Base-by-base conservation (phyloP, 176 grass and related monocot genomes). In the Oropetium thomaeum region DNA sequence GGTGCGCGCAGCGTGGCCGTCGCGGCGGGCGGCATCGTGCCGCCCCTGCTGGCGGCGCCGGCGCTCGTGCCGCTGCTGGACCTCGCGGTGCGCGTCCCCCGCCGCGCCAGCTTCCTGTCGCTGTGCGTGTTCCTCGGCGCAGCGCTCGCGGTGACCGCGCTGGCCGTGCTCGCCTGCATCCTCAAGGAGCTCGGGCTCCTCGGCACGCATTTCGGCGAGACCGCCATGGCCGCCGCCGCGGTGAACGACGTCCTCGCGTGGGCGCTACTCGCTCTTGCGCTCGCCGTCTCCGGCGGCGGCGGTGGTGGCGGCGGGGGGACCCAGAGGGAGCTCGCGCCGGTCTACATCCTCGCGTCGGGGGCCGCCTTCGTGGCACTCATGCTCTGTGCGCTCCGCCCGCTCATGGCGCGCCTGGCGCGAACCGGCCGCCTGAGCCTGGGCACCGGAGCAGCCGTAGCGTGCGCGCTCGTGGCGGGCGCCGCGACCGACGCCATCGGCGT, bases 91-190 rank as follows among this genome's bases (percentile, higher is more conserved):
- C 84, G 19, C 7, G 4, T 8, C 0, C 5, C 80, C 26, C 37
- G 58, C 27, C 27, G 22, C 4, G 74, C 72, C 1, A 28, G 40
- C 7, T 93, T 90, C 55, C 73, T 73, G 11, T 64, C 93, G 4
- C 87, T 86, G 66, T 67, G 85, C 51, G 85, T 97, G n/a, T 93
- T 93, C 79, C 30, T 93, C 82, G 93, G 90, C 14, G 93, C 91
- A 23, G 70, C 93, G 17, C 87, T 97, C 19, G 90, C 93, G 11
- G 89, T 97, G 40, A 97, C 93, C 2, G 90, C 93, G 4, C 89
- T 97, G 62, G 82, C 93, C n/a, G 93, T 93, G 7, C 93, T 97
- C 71, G 93, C 90, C 8, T 88, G 90, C 77, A 97, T 97, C 60
- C 90, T 97, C 65, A 91, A 89, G 71, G 93, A 97, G 76, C 78